Percentiles rank a stretch among this genome's conserved stretches.
Evolutionary conservation across 1,284 basidiomycete species (phyloP).

Genomic region (Cutaneotrichosporon dermatis): DNA sequence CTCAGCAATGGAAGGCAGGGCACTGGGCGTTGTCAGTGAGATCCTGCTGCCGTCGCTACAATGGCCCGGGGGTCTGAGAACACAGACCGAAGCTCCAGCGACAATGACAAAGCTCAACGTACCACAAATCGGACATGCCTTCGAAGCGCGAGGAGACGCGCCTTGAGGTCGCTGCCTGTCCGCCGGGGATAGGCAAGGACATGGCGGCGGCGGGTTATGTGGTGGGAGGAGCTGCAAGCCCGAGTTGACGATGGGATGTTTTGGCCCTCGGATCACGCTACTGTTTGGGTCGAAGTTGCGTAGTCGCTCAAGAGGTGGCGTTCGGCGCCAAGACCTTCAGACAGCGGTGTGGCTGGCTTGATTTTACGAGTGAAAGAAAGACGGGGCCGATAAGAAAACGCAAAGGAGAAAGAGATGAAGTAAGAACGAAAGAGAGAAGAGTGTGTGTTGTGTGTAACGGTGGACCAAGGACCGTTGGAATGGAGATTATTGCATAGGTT

Average conservation of each 20-base stretch:
- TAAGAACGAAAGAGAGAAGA: neutral
- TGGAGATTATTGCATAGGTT: no score
- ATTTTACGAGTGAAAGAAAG: no score
- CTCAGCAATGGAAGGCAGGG: conserved; percentile 42
- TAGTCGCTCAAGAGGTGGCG: no score
- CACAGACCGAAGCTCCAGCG: no score
- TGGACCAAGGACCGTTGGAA: neutral
- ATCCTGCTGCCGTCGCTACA: no score
- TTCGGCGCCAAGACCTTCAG: no score
- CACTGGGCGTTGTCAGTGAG: conserved; percentile 15
- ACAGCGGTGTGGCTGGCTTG: no score
- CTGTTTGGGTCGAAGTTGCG: no score
- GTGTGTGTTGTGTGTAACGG: neutral
- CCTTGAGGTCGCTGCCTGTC: conserved; percentile 7
- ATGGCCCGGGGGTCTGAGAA: no score
- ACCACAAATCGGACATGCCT: conserved; percentile 38
- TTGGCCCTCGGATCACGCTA: neutral
- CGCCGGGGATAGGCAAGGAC: conserved; percentile 12
- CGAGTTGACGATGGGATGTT: neutral
- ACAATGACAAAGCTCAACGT: conserved; percentile 5
- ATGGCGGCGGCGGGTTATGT: conserved; percentile 2
- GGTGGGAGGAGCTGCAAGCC: neutral
- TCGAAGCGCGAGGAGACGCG: conserved; percentile 34
- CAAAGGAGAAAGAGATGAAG: neutral
- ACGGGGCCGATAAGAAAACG: neutral